Base-by-base conservation (phyloP, 1,139 yeast species). In the Yamadazyma conglobata region DNA sequence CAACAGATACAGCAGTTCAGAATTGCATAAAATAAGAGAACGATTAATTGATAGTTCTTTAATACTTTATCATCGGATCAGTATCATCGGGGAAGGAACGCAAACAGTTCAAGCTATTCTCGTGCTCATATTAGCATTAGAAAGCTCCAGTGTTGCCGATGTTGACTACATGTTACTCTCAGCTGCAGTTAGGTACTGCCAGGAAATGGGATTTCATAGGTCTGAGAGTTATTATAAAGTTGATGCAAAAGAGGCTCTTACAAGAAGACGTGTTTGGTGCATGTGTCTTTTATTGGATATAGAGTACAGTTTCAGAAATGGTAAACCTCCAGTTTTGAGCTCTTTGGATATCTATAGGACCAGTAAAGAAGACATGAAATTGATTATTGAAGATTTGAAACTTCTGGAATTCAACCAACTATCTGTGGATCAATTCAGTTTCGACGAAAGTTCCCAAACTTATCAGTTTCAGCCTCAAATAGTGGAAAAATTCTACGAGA, bases 131-230 rank as follows among this genome's bases (percentile, higher is more conserved):
- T 39, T 61, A 4, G 70, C 64, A 41, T 54, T 74, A 7, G 77
- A 73, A 28, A 49, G 57, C 4, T 56, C 62, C 25, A 54, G 67
- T 38, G 49, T 65, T 9, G 47, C 60, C 2, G 73, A 72, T 24
- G 48, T 60, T 19, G 63, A 70, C 19, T 69, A 64, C 42, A 58
- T 67, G 30, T 44, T 79, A 8, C 47, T 67, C 1, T 55, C 80
- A 1, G 66, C 72, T 3, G 80, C 80, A 1, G 64, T 76, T 3
- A 59, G 86, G 32, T 69, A 64, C 40, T 84, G 85, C 0, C 77
- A 72, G 42, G 81, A 76, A 27, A 52, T 80, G 38, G 93, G 93
- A 0, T 56, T 84, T 14, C 84, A 83, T 46, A 57, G 86, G 17
- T 58, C 59, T 6, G 86, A 80, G 40, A 54, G 72, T 2, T 68